Percentiles rank a stretch among this genome's conserved stretches.
phyloP scores from a whole-genome alignment of 2,329 filamentous ascomycete genomes.

The Clarireedia monteithiana region DNA sequence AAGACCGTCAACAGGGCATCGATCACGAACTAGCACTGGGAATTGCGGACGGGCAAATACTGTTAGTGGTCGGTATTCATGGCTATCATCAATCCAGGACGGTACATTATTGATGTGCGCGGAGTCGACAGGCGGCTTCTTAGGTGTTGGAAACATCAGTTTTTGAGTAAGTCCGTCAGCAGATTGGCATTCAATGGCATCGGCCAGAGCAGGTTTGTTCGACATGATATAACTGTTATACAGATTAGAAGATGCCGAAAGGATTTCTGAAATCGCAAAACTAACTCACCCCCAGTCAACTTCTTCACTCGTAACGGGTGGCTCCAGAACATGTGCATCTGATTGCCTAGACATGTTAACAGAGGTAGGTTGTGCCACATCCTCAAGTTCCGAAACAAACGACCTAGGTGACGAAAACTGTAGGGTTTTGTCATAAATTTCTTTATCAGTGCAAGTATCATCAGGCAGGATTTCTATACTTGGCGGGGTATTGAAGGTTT shows the following conservation, averaged over 20 bases:
- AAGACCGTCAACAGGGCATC: slow-evolving; percentile 46
- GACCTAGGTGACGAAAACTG: slow-evolving; percentile 22
- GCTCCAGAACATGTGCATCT: background rate
- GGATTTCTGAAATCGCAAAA: background rate
- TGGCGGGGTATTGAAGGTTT: slow-evolving; percentile 16
- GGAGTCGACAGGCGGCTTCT: background rate
- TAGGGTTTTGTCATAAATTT: slow-evolving; percentile 24
- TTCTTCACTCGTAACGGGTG: slow-evolving; percentile 3
- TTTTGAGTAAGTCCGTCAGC: too few species aligned
- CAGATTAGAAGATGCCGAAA: background rate
- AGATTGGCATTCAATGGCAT: background rate
- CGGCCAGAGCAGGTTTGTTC: background rate
- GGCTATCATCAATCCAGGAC: slow-evolving; percentile 18
- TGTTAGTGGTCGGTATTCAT: slow-evolving; percentile 26
- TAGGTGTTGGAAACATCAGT: background rate
- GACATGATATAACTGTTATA: background rate
- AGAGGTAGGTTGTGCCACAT: background rate
- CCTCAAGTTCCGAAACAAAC: background rate
- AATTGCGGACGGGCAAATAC: slow-evolving; percentile 46
- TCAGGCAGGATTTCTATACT: slow-evolving; percentile 14
- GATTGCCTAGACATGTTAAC: slow-evolving; percentile 14
- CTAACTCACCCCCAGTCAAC: slow-evolving; percentile 1
- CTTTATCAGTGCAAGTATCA: slow-evolving; percentile 10
- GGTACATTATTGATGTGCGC: background rate
- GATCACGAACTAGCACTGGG: slow-evolving; percentile 40